Conservation (phyloP, 306 rosid genomes). For the Oemleria cerasiformis region DNA sequence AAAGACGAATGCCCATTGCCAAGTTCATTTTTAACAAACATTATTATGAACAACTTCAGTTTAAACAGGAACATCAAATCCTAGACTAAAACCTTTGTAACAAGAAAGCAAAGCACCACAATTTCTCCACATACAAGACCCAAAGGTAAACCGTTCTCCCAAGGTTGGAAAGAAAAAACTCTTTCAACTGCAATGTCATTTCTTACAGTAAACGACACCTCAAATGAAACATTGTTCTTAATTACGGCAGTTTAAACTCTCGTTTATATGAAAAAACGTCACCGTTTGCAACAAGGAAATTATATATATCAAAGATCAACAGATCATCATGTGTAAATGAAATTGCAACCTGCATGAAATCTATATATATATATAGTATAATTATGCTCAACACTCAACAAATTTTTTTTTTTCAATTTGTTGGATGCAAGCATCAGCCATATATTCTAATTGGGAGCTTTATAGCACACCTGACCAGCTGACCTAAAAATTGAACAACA, state of each 20-base stretch:
- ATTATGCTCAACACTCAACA: not conserved
- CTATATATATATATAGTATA: not conserved
- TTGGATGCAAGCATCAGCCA: not conserved
- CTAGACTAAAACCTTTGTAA: not conserved
- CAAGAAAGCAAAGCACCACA: not conserved
- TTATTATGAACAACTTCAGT: not conserved
- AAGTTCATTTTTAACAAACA: not conserved
- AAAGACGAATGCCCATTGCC: too few species aligned
- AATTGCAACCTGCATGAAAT: not conserved
- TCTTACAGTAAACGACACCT: too few species aligned
- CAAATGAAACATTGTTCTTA: too few species aligned
- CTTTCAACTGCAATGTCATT: too few species aligned
- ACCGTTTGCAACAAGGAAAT: too few species aligned
- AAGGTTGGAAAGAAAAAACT: not conserved
- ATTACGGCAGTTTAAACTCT: too few species aligned
- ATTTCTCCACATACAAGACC: not conserved
- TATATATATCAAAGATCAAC: too few species aligned
- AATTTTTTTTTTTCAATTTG: not conserved
- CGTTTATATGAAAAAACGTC: too few species aligned
- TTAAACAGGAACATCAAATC: not conserved
- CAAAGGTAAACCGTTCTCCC: not conserved
- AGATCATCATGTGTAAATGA: not conserved
- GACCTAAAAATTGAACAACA: not conserved
- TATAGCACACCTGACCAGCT: conserved; percentile 1
- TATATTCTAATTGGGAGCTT: not conserved